Base-by-base conservation (phyloP, 345 rosid species). In the Geranium rotundifolium region DNA sequence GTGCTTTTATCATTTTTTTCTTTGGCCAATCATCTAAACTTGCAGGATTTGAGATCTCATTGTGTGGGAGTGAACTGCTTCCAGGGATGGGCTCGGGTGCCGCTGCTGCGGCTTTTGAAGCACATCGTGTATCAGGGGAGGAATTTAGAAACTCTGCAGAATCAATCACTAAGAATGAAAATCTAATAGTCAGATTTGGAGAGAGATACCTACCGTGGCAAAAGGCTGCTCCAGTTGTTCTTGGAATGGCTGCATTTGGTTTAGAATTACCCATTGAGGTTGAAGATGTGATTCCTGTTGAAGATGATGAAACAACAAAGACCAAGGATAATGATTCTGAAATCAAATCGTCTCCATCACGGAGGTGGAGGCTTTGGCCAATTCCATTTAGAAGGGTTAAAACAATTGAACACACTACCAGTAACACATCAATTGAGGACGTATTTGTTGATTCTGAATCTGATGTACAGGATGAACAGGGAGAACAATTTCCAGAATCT, bases 301-400 rank as follows among this genome's bases (percentile, higher is more conserved):
- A 86, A 64, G 76, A 73, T 65, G 80, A 72, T 55, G 85, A 76
- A 29, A 55, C 77, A 13, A 20, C 60, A 39, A 78, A 77, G 57
- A 54, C 72, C 16, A 76, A 69, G 68, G 79, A 78, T 57, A 76
- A 60, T 73, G 83, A 73, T 58, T 70, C 81, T 72, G 64, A 58
- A 23, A 46, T 66, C 61, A 67, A 79, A 65, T 61, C 91, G 0
- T 56, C 82, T 67, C 69, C 95, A 39, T 70, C 90, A 64, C 79
- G 81, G 62, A 77, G 91, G 67, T 88, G 96, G 97, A 82, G 91
- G 74, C 90, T 88, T 58, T 85, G 96, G 97, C 86, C 80, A 1
- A 86, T 75, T 78, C 85, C 96, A 23, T 88, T 91, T 77, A 74
- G 91, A 84, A 86, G 86, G 71, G 86, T 81, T 60, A 86, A 86